Conservation (phyloP, 352 stramenopile genomes). For the Pythium folliculosum region DNA sequence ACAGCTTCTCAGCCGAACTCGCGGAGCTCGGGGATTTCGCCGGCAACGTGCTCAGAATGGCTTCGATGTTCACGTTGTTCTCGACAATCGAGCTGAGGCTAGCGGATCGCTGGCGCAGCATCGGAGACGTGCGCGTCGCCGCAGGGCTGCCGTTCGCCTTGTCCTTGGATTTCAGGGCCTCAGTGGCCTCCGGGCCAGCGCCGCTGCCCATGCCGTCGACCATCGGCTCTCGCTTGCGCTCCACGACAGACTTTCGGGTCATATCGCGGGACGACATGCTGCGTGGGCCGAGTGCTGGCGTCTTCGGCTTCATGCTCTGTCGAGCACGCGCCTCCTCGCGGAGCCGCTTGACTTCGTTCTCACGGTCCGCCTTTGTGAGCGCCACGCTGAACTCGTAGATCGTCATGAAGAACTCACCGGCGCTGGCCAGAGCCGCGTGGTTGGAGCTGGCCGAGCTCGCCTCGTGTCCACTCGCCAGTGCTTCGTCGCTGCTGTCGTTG, state of each 20-base stretch:
- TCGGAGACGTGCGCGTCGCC: conserved; percentile 27
- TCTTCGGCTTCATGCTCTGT: conserved; percentile 44
- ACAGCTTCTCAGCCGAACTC: conserved; percentile 9
- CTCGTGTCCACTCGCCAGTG: not conserved
- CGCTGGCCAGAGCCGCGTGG: conserved; percentile 39
- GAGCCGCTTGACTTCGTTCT: conserved; percentile 74
- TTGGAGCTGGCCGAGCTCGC: conserved; percentile 20
- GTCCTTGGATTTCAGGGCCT: conserved; percentile 28
- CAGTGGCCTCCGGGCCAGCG: conserved; percentile 23
- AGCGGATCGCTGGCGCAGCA: conserved; percentile 28
- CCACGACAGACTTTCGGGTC: conserved; percentile 14
- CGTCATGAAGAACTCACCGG: conserved; percentile 65
- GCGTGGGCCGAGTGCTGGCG: conserved; percentile 16
- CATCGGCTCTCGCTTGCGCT: conserved; percentile 18
- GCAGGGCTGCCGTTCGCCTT: conserved; percentile 5
- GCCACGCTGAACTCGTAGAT: conserved; percentile 85
- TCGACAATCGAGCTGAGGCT: conserved; percentile 37
- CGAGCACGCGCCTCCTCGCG: conserved; percentile 62
- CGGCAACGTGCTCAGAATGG: conserved; percentile 15
- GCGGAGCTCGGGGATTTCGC: conserved; percentile 9
- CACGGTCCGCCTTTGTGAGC: conserved; percentile 69
- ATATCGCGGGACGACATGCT: conserved; percentile 35
- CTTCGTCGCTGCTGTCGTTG: conserved; percentile 40
- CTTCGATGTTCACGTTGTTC: conserved; percentile 26
- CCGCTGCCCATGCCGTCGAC: not conserved